Percentiles rank a stretch among this genome's conserved stretches.
Evolutionary conservation across 805 yeast species (phyloP).

Genomic region (Ogataea naganishii): DNA sequence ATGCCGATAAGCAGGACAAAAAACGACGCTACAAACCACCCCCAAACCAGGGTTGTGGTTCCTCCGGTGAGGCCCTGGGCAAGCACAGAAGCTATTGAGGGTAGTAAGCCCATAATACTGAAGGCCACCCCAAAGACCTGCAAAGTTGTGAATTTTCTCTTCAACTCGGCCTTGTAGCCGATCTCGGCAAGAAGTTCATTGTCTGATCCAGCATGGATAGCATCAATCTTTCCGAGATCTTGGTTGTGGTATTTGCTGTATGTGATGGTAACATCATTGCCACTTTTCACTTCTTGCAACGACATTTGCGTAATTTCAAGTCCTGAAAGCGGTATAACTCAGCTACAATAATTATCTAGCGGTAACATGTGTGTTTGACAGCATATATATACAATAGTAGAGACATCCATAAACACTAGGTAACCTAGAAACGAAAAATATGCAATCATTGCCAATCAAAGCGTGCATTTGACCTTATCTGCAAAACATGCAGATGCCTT

Average conservation of each 20-base stretch:
- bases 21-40: slow-evolving; percentile 37
- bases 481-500: no score
- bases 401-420: no score
- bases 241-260: slow-evolving; percentile 11
- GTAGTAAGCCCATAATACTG: slow-evolving; percentile 47
- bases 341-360: no score
- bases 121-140: slow-evolving; percentile 48
- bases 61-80: slow-evolving; percentile 38
- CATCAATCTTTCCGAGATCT: slow-evolving; percentile 19
- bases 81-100: slow-evolving; percentile 39
- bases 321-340: no score
- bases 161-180: slow-evolving; percentile 49
- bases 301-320: no score
- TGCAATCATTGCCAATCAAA: no score
- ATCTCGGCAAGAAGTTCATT: slow-evolving; percentile 32
- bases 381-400: no score
- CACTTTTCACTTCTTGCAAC: no score
- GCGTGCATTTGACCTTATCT: no score
- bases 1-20: slow-evolving; percentile 47
- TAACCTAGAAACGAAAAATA: no score
- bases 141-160: slow-evolving; percentile 41
- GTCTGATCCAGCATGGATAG: slow-evolving; percentile 18
- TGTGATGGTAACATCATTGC: slow-evolving; percentile 9
- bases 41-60: slow-evolving; percentile 47
- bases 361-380: no score